Conservation (phyloP, 2,329 filamentous ascomycete species). For the Gnomoniopsis sp. region DNA sequence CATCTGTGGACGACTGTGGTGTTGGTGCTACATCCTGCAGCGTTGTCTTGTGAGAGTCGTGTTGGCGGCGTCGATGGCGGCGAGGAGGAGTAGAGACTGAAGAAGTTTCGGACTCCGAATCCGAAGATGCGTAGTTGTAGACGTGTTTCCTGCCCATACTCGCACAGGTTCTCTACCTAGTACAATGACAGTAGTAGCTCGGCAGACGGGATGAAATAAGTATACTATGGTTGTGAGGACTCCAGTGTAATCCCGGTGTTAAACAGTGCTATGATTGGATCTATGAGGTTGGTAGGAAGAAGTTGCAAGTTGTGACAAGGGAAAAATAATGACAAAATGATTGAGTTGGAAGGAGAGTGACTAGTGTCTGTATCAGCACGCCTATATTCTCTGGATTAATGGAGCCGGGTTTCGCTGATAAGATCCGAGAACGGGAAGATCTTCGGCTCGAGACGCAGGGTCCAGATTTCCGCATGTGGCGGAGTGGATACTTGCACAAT, state of each 20-base stretch:
- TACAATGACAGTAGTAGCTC: neutral
- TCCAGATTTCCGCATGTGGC: neutral
- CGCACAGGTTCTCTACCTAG: too few species aligned
- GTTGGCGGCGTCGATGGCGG: slow-evolving; percentile 3
- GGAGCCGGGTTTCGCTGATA: neutral
- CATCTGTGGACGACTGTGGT: slow-evolving; percentile 17
- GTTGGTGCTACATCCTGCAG: neutral
- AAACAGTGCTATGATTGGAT: too few species aligned
- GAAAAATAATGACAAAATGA: too few species aligned
- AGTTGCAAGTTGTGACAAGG: too few species aligned
- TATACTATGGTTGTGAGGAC: too few species aligned
- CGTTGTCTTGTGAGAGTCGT: neutral
- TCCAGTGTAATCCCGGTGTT: too few species aligned
- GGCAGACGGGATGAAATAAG: too few species aligned
- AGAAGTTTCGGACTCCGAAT: slow-evolving; percentile 13
- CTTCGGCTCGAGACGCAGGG: neutral
- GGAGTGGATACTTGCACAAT: neutral
- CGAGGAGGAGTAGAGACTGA: neutral
- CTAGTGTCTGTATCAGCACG: neutral
- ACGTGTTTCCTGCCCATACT: slow-evolving; percentile 12
- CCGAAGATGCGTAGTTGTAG: slow-evolving; percentile 1
- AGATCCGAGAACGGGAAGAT: neutral
- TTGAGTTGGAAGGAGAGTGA: too few species aligned
- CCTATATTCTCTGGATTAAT: neutral
- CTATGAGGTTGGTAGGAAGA: too few species aligned